Evolutionary conservation across 305 asterid species (phyloP).

Genomic region (Fraxinus nigra): DNA sequence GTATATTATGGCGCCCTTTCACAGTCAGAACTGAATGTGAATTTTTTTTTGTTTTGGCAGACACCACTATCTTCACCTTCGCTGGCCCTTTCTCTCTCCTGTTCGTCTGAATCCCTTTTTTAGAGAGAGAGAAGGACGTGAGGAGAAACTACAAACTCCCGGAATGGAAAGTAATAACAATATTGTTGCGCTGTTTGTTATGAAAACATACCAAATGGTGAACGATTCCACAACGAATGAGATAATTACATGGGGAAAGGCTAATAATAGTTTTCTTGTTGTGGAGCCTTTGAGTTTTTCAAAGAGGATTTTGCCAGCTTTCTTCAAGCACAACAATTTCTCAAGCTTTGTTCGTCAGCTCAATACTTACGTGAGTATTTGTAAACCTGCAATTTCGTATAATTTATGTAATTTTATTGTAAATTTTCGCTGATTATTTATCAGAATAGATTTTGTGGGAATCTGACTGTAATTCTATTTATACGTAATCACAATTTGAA

Average conservation of each 20-base stretch:
- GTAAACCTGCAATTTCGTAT: neutral
- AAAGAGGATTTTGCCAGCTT: conserved; percentile 57
- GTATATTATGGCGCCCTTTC: conserved; percentile 26
- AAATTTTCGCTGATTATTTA: neutral
- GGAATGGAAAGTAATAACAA: conserved; percentile 42
- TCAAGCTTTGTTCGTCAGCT: conserved; percentile 92
- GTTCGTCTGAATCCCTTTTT: neutral
- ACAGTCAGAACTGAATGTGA: conserved; percentile 25
- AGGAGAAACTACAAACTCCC: neutral
- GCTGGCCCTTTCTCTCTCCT: neutral
- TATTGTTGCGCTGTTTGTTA: conserved; percentile 58
- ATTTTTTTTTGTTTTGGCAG: neutral
- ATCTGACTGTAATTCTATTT: neutral
- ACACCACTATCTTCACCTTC: neutral
- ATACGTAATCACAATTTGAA: neutral
- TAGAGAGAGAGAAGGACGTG: neutral
- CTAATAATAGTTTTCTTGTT: conserved; percentile 64
- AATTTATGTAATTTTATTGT: neutral
- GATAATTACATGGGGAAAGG: conserved; percentile 60
- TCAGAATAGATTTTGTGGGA: neutral
- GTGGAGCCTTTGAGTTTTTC: conserved; percentile 69
- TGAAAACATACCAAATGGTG: conserved; percentile 88
- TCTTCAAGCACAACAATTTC: conserved; percentile 82
- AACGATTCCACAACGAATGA: conserved; percentile 55
- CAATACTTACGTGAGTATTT: conserved; percentile 69